phyloP scores from a whole-genome alignment of 495 filamentous ascomycete species.

The Xeromyces bisporus region DNA sequence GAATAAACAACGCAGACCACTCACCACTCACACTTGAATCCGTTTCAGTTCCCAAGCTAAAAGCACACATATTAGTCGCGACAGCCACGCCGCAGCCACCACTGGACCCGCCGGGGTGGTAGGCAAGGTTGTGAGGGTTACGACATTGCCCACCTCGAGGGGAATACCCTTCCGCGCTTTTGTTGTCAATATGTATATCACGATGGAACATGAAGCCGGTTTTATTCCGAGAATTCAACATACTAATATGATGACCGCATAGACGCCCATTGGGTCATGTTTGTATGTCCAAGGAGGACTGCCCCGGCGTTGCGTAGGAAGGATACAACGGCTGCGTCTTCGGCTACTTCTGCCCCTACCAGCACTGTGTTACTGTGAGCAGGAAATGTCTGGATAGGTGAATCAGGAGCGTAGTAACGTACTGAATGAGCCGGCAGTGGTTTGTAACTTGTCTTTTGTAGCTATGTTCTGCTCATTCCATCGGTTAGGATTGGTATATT shows the following conservation, averaged over 20 bases:
- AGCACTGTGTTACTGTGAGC: not conserved
- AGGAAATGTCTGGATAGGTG: not conserved
- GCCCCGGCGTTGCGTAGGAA: slow-evolving; percentile 1
- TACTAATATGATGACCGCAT: not conserved
- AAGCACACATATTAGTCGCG: slow-evolving; percentile 31
- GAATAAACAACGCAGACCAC: not conserved
- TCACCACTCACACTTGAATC: slow-evolving; percentile 27
- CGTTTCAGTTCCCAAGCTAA: slow-evolving; percentile 42
- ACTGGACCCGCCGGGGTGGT: slow-evolving; percentile 37
- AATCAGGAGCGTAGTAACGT: not conserved
- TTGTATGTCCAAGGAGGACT: slow-evolving; percentile 1
- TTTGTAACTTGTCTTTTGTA: slow-evolving; percentile 21
- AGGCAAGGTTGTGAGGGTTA: slow-evolving; percentile 38
- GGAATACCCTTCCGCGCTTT: slow-evolving; percentile 41
- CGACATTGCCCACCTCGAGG: slow-evolving; percentile 36
- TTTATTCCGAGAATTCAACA: not conserved
- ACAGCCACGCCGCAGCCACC: slow-evolving; percentile 35
- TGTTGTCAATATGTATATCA: too few relatives aligned
- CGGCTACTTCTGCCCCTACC: not conserved
- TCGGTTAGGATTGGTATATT: too few relatives aligned
- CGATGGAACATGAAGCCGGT: not conserved
- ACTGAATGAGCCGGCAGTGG: slow-evolving; percentile 13
- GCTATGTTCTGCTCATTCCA: slow-evolving; percentile 19
- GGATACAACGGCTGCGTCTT: slow-evolving; percentile 1
- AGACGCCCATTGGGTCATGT: slow-evolving; percentile 2